Evolutionary conservation across 1,284 basidiomycete species (phyloP), one percentile per base, ranked within the genome.

Genomic region (Trametes sp.): DNA sequence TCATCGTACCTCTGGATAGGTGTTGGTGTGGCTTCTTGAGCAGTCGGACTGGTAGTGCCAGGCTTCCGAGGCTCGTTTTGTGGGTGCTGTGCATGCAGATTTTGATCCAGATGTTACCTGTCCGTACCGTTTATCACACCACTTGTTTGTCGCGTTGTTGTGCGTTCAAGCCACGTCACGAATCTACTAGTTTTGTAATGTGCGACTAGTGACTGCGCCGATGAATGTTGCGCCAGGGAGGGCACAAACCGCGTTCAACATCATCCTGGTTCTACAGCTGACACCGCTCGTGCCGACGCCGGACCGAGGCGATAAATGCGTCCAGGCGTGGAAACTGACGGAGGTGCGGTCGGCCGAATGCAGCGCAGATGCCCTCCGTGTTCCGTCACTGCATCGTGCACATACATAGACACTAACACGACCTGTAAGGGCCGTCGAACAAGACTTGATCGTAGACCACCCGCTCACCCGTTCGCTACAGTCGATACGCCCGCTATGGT

Each of bases 1-100:
- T 61, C 67, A 61, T 67, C 65, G 65, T 66, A 59, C 72, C 71
- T 71, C 70, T 72, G 71, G 71, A 63, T 58, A 70, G 72, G 67
- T 62, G 64, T 68, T 69, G 67, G 66, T 65, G 66, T 59, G 62
- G 58, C 56, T 57, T 61, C 33, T 16, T 21, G 59, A 54, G 59
- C 54, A 41, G 55, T 58, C 41, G 65, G 54, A 52, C 62, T 55
- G 61, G 62, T 61, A 51, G 62, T 53, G 59, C 62, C 53, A 53
- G 35, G 50, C 57, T 56, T 63, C 46, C 59, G 63, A 64, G 62
- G 55, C 64, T 55, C 56, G 21, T n/a, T 62, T 52, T 59, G 62
- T 54, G 54, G 59, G 64, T 69, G 69, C 69, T 69, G 70, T 63
- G 68, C 70, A 67, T 66, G 68, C 66, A 58, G 46, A 49, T 58